A percentile compares a stretch with the other conserved stretches of the same genome.
Evolutionary conservation across 2,329 filamentous ascomycete species (phyloP).

Genomic region (Microdochium trichocladiopsis): DNA sequence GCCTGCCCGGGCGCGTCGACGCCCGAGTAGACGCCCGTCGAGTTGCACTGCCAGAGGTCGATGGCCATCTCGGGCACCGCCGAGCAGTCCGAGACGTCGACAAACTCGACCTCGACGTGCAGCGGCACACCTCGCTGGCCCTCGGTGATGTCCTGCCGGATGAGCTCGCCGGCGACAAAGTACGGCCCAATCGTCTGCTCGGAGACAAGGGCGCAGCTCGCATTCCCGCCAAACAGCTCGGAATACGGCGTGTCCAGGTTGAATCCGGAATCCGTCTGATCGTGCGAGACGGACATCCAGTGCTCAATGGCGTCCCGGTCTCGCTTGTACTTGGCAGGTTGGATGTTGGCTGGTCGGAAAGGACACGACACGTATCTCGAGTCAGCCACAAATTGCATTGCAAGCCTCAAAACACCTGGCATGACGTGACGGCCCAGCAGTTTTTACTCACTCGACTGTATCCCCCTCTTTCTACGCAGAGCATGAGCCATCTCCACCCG

Average conservation of each 20-base stretch:
- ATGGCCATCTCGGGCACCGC: slow-evolving; percentile 24
- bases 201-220: slow-evolving; percentile 18
- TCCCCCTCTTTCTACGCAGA: slow-evolving; percentile 26
- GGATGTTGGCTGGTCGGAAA: slow-evolving; percentile 7
- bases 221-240: slow-evolving; percentile 20
- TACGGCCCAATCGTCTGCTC: slow-evolving; percentile 21
- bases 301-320: slow-evolving; percentile 15
- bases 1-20: slow-evolving; percentile 16
- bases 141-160: slow-evolving; percentile 28
- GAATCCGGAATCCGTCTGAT: slow-evolving; percentile 17
- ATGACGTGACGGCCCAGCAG: background rate
- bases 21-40: slow-evolving; percentile 30
- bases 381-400: no score
- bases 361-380: no score
- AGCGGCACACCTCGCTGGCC: slow-evolving; percentile 26
- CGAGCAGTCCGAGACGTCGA: slow-evolving; percentile 26
- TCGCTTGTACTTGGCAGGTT: slow-evolving; percentile 14
- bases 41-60: slow-evolving; percentile 30
- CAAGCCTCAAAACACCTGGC: no score
- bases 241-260: slow-evolving; percentile 27
- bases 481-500: slow-evolving; percentile 25
- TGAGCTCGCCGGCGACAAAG: slow-evolving; percentile 26
- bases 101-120: slow-evolving; percentile 30
- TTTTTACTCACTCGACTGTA: slow-evolving; percentile 11
- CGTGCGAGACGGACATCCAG: slow-evolving; percentile 15